phyloP scores from a whole-genome alignment of 164 flowering plant genomes.

The Amborella trichopoda region DNA sequence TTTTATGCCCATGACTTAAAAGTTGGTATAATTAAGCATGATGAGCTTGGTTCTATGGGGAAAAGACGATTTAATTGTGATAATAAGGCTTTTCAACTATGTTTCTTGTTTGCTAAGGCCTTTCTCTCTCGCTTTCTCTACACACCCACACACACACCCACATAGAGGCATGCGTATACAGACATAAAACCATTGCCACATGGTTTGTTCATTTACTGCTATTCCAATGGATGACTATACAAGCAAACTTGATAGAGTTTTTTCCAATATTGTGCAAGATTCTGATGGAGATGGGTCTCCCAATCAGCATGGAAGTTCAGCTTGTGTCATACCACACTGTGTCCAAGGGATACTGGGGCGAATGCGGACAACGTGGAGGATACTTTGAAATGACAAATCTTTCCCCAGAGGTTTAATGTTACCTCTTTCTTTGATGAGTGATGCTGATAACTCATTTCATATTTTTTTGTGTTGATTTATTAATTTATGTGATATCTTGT shows the following conservation, averaged over 20 bases:
- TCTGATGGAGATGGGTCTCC: constrained; percentile 82
- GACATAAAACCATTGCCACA: too few species aligned
- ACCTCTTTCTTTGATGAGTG: background rate
- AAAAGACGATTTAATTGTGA: too few species aligned
- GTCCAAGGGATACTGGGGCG: constrained; percentile 97
- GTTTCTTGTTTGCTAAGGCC: too few species aligned
- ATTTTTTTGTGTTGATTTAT: background rate
- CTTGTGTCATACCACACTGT: constrained; percentile 96
- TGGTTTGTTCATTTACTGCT: too few species aligned
- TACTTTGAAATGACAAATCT: constrained; percentile 98
- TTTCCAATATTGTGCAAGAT: constrained; percentile 29
- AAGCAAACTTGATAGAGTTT: background rate
- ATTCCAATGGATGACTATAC: too few species aligned
- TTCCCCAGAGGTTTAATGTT: constrained; percentile 75
- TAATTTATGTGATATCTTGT: background rate
- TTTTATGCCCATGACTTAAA: too few species aligned
- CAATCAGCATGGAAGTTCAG: constrained; percentile 78
- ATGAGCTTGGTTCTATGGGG: too few species aligned
- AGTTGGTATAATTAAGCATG: too few species aligned
- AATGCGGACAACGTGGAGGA: constrained; percentile 97
- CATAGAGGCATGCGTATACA: too few species aligned
- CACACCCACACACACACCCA: too few species aligned
- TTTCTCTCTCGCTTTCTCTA: too few species aligned
- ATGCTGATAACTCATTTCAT: background rate
- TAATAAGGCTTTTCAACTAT: too few species aligned